phyloP scores from a whole-genome alignment of 192 early-diverging fungal genomes.

The Tieghemiomyces parasiticus region DNA sequence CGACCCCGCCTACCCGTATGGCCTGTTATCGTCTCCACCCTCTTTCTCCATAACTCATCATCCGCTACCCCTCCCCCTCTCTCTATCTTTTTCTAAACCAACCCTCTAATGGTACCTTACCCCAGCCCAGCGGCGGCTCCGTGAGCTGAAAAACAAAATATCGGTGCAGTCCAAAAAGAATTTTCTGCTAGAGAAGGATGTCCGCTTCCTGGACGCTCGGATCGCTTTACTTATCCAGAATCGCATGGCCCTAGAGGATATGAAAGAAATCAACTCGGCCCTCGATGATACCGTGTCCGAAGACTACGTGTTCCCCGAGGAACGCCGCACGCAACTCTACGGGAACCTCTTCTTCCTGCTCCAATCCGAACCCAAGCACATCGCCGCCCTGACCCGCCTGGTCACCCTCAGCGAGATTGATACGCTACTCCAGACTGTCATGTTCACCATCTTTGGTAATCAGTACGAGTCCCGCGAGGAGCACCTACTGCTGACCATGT shows the following conservation, averaged over 20 bases:
- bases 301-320: constrained; percentile 49
- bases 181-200: constrained; percentile 85
- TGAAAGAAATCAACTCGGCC: constrained; percentile 20
- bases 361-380: constrained; percentile 80
- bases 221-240: constrained; percentile 89
- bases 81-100: constrained; percentile 1
- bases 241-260: constrained; percentile 82
- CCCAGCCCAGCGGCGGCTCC: constrained; percentile 62
- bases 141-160: constrained; percentile 75
- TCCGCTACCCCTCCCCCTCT: background rate
- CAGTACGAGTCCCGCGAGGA: constrained; percentile 95
- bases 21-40: too few relatives aligned
- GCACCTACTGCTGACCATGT: constrained; percentile 87
- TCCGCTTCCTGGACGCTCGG: constrained; percentile 77
- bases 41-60: too few relatives aligned
- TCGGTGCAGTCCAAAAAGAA: constrained; percentile 92
- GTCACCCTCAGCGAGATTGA: constrained; percentile 85
- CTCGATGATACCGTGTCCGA: constrained; percentile 24
- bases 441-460: constrained; percentile 94
- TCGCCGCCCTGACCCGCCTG: constrained; percentile 69
- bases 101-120: background rate
- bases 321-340: constrained; percentile 71
- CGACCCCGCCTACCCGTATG: too few relatives aligned
- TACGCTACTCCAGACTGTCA: constrained; percentile 83
- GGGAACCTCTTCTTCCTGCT: constrained; percentile 88